Percentiles rank a stretch among this genome's conserved stretches.
phyloP scores from a whole-genome alignment of 495 filamentous ascomycete species.

The Xylaria bambusicola region DNA sequence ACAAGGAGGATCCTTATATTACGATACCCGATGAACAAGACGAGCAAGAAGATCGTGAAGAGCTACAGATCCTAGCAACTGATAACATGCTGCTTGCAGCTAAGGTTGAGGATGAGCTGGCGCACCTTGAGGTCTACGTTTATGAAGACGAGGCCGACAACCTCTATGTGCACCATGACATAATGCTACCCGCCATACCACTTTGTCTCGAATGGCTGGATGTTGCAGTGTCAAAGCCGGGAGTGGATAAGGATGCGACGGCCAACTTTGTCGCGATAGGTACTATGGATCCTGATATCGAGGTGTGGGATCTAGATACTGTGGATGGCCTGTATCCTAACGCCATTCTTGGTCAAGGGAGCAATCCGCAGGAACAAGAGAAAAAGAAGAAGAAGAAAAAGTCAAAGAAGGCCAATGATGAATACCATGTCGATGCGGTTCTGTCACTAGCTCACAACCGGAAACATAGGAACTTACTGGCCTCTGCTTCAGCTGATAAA shows the following conservation, averaged over 20 bases:
- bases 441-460: constrained; percentile 88
- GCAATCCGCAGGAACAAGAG: constrained; percentile 47
- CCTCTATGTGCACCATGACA: constrained; percentile 98
- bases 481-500: constrained; percentile 92
- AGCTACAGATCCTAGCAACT: constrained; percentile 86
- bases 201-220: constrained; percentile 95
- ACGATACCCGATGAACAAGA: constrained; percentile 71
- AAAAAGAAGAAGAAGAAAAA: constrained; percentile 79
- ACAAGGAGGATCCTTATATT: constrained; percentile 94
- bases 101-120: constrained; percentile 94
- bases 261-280: constrained; percentile 94
- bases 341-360: constrained; percentile 88
- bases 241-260: constrained; percentile 55
- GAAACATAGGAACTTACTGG: constrained; percentile 91
- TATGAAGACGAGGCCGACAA: constrained; percentile 95
- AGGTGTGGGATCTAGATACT: constrained; percentile 95
- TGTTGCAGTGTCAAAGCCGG: constrained; percentile 72
- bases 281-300: constrained; percentile 97
- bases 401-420: constrained; percentile 80
- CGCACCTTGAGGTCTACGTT: constrained; percentile 94
- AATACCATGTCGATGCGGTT: constrained; percentile 93
- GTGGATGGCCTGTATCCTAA: constrained; percentile 98
- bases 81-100: constrained; percentile 91
- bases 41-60: constrained; percentile 84
- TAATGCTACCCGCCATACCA: constrained; percentile 97